These are phyloP conservation scores for Ophiosphaerella korrae DNA, from an alignment of 2,329 filamentous ascomycete genomes.

Conservation along the genomic window DNA sequence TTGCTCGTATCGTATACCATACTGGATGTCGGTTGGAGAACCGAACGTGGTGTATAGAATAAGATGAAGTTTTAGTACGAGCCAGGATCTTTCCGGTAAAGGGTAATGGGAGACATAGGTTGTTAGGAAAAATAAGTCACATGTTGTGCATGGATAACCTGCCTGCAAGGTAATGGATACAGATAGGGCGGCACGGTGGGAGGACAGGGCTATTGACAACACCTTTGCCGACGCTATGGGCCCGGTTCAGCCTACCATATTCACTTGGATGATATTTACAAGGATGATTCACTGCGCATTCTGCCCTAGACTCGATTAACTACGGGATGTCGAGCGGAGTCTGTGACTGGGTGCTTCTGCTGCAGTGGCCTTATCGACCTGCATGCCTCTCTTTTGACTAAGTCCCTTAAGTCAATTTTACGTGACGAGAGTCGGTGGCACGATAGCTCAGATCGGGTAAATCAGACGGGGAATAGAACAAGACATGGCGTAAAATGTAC, in stretches of 20 bases:
- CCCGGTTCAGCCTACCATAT: constrained; percentile 20
- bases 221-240: constrained; percentile 11
- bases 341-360: constrained; percentile 21
- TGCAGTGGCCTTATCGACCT: constrained; percentile 42
- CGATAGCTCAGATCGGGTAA: constrained; percentile 14
- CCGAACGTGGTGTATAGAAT: not conserved
- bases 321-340: constrained; percentile 14
- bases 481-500: constrained; percentile 8
- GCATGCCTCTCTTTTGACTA: constrained; percentile 39
- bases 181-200: constrained; percentile 18
- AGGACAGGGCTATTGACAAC: constrained; percentile 32
- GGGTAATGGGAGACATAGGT: constrained; percentile 1
- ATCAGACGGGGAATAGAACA: constrained; percentile 12
- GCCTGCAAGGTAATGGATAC: constrained; percentile 12
- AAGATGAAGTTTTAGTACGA: no score
- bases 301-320: constrained; percentile 24
- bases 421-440: constrained; percentile 16
- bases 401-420: constrained; percentile 41
- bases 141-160: constrained; percentile 15
- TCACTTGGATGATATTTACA: constrained; percentile 19
- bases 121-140: constrained; percentile 8
- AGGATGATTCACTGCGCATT: constrained; percentile 23
- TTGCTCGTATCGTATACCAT: constrained; percentile 30
- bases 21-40: constrained; percentile 1
- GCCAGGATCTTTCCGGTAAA: no score